Conservation (phyloP, 371 early-diverging fungal genomes). For the Synchytrium microbalum region DNA sequence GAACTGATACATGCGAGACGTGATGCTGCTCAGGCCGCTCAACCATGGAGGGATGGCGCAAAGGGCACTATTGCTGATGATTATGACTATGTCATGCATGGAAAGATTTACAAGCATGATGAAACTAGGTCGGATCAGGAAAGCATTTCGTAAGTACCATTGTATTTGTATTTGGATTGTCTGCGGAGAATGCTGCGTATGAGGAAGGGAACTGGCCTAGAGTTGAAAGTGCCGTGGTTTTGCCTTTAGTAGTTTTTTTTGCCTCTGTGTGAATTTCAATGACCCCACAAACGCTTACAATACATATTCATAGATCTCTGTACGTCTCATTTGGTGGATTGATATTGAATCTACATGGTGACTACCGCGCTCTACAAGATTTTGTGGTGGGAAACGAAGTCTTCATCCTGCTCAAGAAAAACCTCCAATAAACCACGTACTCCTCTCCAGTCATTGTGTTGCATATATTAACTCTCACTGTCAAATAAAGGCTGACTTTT, state of each 20-base stretch:
- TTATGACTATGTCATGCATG: conserved; percentile 96
- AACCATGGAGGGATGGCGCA: conserved; percentile 1
- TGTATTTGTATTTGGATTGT: not conserved
- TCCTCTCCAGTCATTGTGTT: not conserved
- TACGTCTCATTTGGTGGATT: conserved; percentile 91
- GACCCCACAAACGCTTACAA: no score
- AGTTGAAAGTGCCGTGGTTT: no score
- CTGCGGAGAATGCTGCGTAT: not conserved
- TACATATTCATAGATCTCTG: conserved; percentile 53
- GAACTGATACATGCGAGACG: conserved; percentile 50
- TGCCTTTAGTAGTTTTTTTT: no score
- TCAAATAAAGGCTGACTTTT: not conserved
- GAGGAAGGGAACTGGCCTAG: no score
- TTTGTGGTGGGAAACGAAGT: conserved; percentile 77
- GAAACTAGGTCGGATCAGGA: conserved; percentile 55
- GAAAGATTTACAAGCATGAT: conserved; percentile 90
- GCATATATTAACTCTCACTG: not conserved
- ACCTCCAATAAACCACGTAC: conserved; percentile 14
- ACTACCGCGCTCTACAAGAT: conserved; percentile 71
- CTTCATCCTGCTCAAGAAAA: conserved; percentile 83
- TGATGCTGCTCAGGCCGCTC: not conserved
- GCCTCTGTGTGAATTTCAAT: no score
- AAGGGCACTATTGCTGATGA: conserved; percentile 78
- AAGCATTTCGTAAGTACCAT: conserved; percentile 51
- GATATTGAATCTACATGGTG: conserved; percentile 84